phyloP scores from a whole-genome alignment of 257 asterid genomes.

The Ajuga chamaepitys region DNA sequence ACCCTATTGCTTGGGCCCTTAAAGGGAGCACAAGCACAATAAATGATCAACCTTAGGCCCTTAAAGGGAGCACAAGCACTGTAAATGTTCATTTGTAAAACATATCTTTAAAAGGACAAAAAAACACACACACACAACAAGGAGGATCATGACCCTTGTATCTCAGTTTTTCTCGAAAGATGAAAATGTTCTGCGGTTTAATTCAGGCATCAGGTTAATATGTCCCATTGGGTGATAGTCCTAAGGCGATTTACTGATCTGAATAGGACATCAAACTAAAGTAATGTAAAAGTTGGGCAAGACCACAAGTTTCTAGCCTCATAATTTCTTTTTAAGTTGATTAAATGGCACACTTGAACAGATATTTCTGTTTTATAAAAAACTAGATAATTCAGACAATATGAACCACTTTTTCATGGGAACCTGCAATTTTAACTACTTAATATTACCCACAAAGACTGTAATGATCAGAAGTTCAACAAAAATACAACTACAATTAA shows the following conservation, averaged over 20 bases:
- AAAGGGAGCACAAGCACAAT: not conserved
- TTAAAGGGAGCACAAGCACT: not conserved
- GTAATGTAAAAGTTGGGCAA: not conserved
- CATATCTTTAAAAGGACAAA: not conserved
- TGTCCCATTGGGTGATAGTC: not conserved
- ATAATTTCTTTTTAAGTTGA: not conserved
- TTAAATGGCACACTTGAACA: not conserved
- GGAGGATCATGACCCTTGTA: not conserved
- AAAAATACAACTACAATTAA: slow-evolving; percentile 3
- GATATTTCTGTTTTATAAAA: no score
- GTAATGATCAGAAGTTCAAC: not conserved
- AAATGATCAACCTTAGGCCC: not conserved
- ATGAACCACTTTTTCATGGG: not conserved
- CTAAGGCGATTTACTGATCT: not conserved
- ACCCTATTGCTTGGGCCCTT: not conserved
- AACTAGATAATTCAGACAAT: not conserved
- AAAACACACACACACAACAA: not conserved
- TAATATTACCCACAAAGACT: not conserved
- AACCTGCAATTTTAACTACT: not conserved
- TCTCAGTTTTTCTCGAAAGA: not conserved
- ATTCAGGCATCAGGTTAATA: slow-evolving; percentile 4
- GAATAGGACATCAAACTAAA: not conserved
- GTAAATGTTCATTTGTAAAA: not conserved
- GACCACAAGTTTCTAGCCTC: no score
- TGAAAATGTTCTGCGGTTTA: slow-evolving; percentile 2